phyloP scores from a whole-genome alignment of 2,329 filamentous ascomycete species.

The Diatrype stigma region DNA sequence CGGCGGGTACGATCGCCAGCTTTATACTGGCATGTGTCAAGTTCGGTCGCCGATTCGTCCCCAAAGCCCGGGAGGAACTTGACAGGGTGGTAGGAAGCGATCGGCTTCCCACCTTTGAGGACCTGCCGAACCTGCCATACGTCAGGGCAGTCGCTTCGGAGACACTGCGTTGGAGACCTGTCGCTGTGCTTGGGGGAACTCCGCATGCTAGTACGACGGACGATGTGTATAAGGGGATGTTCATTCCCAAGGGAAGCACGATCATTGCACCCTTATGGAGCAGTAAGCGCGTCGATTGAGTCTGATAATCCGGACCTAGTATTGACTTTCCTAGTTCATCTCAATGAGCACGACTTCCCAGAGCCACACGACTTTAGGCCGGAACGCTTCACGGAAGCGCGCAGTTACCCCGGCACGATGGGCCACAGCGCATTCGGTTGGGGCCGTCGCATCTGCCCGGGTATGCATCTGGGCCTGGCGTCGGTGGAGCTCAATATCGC shows the following conservation, averaged over 20 bases:
- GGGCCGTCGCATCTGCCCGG: constrained; percentile 37
- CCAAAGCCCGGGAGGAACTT: constrained; percentile 35
- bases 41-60: constrained; percentile 46
- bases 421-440: constrained; percentile 39
- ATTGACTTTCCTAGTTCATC: constrained; percentile 27
- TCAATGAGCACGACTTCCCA: constrained; percentile 37
- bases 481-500: constrained; percentile 44
- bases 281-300: constrained; percentile 27
- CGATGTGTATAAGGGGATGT: constrained; percentile 37
- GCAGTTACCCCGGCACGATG: constrained; percentile 31
- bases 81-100: constrained; percentile 34
- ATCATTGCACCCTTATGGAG: constrained; percentile 40
- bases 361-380: constrained; percentile 33
- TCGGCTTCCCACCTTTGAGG: constrained; percentile 33
- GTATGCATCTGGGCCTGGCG: constrained; percentile 47
- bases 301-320: background rate
- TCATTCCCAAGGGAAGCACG: constrained; percentile 39
- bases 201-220: constrained; percentile 43
- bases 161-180: constrained; percentile 37
- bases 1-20: constrained; percentile 42
- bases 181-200: constrained; percentile 39
- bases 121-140: constrained; percentile 31
- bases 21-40: constrained; percentile 49
- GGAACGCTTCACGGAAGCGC: constrained; percentile 13
- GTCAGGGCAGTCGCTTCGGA: constrained; percentile 34